phyloP scores from a whole-genome alignment of 345 rosid species.

The Lumnitzera racemosa region DNA sequence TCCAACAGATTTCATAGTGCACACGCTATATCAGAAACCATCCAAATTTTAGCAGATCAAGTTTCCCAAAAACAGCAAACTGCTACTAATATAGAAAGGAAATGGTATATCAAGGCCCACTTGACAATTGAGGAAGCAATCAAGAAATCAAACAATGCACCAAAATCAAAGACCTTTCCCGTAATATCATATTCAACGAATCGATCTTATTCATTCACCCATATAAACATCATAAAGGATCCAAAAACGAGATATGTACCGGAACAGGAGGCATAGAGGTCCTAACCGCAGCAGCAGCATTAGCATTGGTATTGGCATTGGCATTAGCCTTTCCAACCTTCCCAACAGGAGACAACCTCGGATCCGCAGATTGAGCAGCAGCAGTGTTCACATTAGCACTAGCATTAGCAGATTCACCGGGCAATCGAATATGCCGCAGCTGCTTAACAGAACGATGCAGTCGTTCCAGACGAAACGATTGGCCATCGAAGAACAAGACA shows the following conservation, averaged over 20 bases:
- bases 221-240: too few species aligned
- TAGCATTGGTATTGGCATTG: conserved; percentile 9
- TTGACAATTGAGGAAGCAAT: too few species aligned
- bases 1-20: too few species aligned
- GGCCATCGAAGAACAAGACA: conserved; percentile 69
- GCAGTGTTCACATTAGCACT: conserved; percentile 8
- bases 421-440: conserved; percentile 55
- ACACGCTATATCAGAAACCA: too few species aligned
- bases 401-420: conserved; percentile 53
- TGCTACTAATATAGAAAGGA: too few species aligned
- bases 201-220: too few species aligned
- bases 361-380: conserved; percentile 37
- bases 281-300: conserved; percentile 18
- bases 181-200: too few species aligned
- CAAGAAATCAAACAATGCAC: too few species aligned
- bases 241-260: conserved; percentile 21
- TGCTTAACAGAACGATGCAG: conserved; percentile 80
- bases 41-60: too few species aligned
- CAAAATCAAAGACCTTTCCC: too few species aligned
- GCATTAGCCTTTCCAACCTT: conserved; percentile 38
- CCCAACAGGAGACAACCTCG: conserved; percentile 43
- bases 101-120: too few species aligned
- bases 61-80: too few species aligned
- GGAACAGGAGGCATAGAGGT: conserved; percentile 40
- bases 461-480: conserved; percentile 61